Conservation (phyloP, 192 early-diverging fungal genomes). For the Entophlyctis helioformis region DNA sequence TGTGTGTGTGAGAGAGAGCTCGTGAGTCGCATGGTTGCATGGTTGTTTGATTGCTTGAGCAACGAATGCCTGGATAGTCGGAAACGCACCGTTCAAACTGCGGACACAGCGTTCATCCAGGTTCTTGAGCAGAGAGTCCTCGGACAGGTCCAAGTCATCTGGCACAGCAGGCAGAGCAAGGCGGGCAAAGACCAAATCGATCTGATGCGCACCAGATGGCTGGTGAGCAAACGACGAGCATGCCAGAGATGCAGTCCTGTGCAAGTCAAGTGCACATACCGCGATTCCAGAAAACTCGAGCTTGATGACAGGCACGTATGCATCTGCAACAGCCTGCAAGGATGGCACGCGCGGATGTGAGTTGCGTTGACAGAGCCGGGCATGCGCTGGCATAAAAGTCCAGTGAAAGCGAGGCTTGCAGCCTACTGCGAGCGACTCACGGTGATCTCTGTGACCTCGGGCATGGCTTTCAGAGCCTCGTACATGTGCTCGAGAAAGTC, state of each 20-base stretch:
- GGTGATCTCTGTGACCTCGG: slow-evolving; percentile 78
- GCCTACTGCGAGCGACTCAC: slow-evolving; percentile 20
- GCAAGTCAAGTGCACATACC: slow-evolving; percentile 27
- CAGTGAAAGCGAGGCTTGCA: neutral
- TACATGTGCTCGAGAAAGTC: slow-evolving; percentile 89
- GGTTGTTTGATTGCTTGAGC: neutral
- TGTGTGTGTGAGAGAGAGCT: too few relatives aligned
- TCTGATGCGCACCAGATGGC: slow-evolving; percentile 45
- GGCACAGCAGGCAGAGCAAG: slow-evolving; percentile 64
- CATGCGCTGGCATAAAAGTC: too few relatives aligned
- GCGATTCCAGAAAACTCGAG: slow-evolving; percentile 85
- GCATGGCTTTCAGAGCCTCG: slow-evolving; percentile 65
- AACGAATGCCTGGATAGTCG: neutral
- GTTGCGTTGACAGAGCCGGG: neutral
- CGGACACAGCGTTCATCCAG: slow-evolving; percentile 81
- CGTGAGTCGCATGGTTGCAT: too few relatives aligned
- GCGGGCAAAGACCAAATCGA: slow-evolving; percentile 88
- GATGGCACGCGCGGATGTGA: neutral
- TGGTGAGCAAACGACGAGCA: neutral
- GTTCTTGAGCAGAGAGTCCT: slow-evolving; percentile 74
- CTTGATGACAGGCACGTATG: slow-evolving; percentile 91
- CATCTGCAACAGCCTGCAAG: slow-evolving; percentile 61
- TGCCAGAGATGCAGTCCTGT: too few relatives aligned
- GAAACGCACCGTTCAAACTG: slow-evolving; percentile 68
- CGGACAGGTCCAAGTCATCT: slow-evolving; percentile 72